phyloP scores from a whole-genome alignment of 2,329 filamentous ascomycete genomes.

The Scleromitrula shiraiana region DNA sequence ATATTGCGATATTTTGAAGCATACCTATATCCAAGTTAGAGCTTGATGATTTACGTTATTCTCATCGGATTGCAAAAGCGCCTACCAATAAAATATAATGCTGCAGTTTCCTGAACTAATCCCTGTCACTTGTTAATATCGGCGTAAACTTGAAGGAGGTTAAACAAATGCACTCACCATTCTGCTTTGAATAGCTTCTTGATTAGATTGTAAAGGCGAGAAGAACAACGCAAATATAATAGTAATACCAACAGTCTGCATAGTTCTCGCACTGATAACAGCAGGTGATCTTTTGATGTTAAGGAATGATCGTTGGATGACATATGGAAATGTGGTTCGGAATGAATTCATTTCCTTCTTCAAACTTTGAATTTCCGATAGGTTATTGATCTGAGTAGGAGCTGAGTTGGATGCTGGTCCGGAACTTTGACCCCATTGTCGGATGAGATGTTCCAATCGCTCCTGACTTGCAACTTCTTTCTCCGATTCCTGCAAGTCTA shows the following conservation, averaged over 20 bases:
- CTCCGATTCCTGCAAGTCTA: slow-evolving; percentile 58
- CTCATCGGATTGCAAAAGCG: background rate
- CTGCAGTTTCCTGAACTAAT: slow-evolving; percentile 40
- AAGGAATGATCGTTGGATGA: slow-evolving; percentile 27
- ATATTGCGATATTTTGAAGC: slow-evolving; percentile 67
- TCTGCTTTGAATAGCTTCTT: slow-evolving; percentile 1
- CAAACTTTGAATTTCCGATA: background rate
- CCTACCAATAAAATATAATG: slow-evolving; percentile 37
- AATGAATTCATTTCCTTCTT: background rate
- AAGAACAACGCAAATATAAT: slow-evolving; percentile 2
- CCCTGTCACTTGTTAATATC: background rate
- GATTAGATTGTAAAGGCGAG: background rate
- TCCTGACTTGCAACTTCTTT: slow-evolving; percentile 52
- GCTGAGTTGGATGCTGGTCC: background rate
- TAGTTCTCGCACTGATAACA: slow-evolving; percentile 1
- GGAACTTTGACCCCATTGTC: slow-evolving; percentile 33
- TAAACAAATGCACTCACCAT: background rate
- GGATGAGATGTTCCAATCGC: slow-evolving; percentile 54
- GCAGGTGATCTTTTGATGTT: background rate
- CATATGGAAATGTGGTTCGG: background rate
- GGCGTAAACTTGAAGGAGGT: background rate
- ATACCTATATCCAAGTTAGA: slow-evolving; percentile 66
- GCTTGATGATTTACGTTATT: slow-evolving; percentile 43
- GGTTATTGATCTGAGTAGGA: background rate
- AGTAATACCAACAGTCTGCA: background rate